A percentile compares a stretch with the other conserved stretches of the same genome.
Evolutionary conservation across 129 eudicot genomes (phyloP).

Genomic region (Solidago caesia): DNA sequence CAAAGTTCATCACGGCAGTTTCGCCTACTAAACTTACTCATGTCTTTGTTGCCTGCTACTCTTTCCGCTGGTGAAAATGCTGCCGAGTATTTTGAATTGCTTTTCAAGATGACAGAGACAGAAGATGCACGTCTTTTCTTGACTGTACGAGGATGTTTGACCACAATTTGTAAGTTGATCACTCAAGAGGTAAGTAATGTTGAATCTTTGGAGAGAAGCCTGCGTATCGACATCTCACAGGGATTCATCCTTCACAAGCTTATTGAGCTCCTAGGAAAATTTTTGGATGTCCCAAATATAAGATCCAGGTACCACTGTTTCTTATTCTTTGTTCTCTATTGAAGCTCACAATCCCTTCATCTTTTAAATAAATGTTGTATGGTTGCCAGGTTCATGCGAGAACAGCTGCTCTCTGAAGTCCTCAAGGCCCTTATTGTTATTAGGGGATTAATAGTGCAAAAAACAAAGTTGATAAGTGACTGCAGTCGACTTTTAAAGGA

Average conservation of each 20-base stretch:
- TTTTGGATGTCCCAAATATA: slow-evolving; percentile 87
- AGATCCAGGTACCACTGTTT: slow-evolving; percentile 68
- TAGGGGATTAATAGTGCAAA: slow-evolving; percentile 96
- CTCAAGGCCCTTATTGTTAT: slow-evolving; percentile 93
- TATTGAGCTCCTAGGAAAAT: slow-evolving; percentile 95
- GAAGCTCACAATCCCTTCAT: not conserved
- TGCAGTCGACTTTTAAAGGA: slow-evolving; percentile 89
- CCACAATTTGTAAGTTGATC: slow-evolving; percentile 77
- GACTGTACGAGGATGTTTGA: slow-evolving; percentile 91
- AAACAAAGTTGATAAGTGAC: slow-evolving; percentile 90
- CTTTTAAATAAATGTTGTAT: slow-evolving; percentile 10
- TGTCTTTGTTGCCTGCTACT: slow-evolving; percentile 92
- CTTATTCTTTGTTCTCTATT: slow-evolving; percentile 6
- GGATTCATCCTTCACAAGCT: slow-evolving; percentile 98
- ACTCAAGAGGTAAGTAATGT: slow-evolving; percentile 76
- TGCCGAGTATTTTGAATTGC: slow-evolving; percentile 93
- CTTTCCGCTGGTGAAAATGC: slow-evolving; percentile 97
- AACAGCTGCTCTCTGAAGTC: slow-evolving; percentile 77
- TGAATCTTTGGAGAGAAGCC: slow-evolving; percentile 93
- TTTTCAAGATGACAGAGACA: slow-evolving; percentile 85
- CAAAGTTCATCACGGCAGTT: slow-evolving; percentile 86
- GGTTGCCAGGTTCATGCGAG: slow-evolving; percentile 78
- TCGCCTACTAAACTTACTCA: slow-evolving; percentile 72
- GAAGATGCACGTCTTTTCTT: slow-evolving; percentile 98
- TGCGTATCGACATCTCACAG: slow-evolving; percentile 94